phyloP scores from a whole-genome alignment of 495 filamentous ascomycete genomes.

The Penicillium paradoxum region DNA sequence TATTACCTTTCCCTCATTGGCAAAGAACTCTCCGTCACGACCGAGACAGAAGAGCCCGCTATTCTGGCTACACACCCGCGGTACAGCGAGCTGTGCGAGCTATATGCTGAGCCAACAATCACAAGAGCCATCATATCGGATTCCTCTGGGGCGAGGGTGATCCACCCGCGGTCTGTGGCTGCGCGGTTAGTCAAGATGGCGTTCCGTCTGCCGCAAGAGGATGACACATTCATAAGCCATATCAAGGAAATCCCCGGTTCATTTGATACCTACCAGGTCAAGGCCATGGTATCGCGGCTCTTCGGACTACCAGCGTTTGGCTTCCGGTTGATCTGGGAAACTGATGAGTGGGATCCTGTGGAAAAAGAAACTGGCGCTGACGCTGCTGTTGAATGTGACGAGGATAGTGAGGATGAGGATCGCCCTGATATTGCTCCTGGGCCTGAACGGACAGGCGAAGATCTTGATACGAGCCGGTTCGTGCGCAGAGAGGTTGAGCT shows the following conservation, averaged over 20 bases:
- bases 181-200: conserved; percentile 63
- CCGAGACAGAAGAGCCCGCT: conserved; percentile 46
- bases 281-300: conserved; percentile 67
- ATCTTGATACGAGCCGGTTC: conserved; percentile 44
- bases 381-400: conserved; percentile 47
- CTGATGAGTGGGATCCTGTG: conserved; percentile 77
- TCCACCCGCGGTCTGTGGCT: conserved; percentile 62
- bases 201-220: conserved; percentile 42
- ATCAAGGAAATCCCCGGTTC: conserved; percentile 63
- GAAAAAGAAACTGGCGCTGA: conserved; percentile 50
- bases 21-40: conserved; percentile 60
- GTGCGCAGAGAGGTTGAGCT: conserved; percentile 74
- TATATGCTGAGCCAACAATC: conserved; percentile 63
- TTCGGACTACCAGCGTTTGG: conserved; percentile 61
- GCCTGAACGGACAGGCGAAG: conserved; percentile 10
- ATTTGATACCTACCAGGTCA: conserved; percentile 74
- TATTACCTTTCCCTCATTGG: conserved; percentile 85
- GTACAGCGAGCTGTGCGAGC: conserved; percentile 65
- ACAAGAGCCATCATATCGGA: conserved; percentile 26
- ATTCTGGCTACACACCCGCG: conserved; percentile 60
- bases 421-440: conserved; percentile 2
- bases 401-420: conserved; percentile 50
- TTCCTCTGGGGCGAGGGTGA: conserved; percentile 30
- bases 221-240: conserved; percentile 8
- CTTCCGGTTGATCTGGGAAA: conserved; percentile 71